A percentile compares a stretch with the other conserved stretches of the same genome.
These are phyloP conservation scores for Phoma sp. DNA, from an alignment of 2,329 filamentous ascomycete species.

Conservation along the genomic window DNA sequence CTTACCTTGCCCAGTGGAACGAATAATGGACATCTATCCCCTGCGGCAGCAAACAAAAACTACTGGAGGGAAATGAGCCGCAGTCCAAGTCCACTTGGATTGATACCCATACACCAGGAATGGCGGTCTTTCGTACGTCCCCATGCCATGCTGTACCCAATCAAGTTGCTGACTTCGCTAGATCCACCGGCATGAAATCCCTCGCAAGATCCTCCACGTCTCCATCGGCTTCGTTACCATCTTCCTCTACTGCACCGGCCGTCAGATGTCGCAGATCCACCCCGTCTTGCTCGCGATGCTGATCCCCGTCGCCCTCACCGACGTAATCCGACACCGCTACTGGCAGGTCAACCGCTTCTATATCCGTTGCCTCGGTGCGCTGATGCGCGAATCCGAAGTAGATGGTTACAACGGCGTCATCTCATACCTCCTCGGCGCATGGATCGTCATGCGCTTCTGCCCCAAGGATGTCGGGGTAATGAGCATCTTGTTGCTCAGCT, in stretches of 20 bases:
- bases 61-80: conserved; percentile 88
- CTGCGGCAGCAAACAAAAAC: conserved; percentile 68
- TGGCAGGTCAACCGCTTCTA: conserved; percentile 85
- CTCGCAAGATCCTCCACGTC: conserved; percentile 89
- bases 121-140: conserved; percentile 80
- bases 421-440: conserved; percentile 91
- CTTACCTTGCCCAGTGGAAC: conserved; percentile 49
- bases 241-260: conserved; percentile 80
- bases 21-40: conserved; percentile 74
- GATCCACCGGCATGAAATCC: conserved; percentile 92
- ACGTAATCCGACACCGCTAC: conserved; percentile 83
- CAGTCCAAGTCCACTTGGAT: conserved; percentile 87
- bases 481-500: conserved; percentile 87
- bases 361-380: conserved; percentile 79
- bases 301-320: conserved; percentile 81
- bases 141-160: background rate
- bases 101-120: conserved; percentile 93
- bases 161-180: conserved; percentile 31
- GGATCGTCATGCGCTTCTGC: conserved; percentile 82
- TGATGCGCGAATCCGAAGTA: conserved; percentile 98
- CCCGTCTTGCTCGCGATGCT: conserved; percentile 82
- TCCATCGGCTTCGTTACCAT: conserved; percentile 95
- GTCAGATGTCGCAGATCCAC: conserved; percentile 78
- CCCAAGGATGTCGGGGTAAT: conserved; percentile 94
- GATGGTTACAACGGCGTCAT: conserved; percentile 95